Evolutionary conservation across 495 filamentous ascomycete genomes (phyloP), one percentile per base, ranked within the genome.

Genomic region (Gamarada debralockiae): DNA sequence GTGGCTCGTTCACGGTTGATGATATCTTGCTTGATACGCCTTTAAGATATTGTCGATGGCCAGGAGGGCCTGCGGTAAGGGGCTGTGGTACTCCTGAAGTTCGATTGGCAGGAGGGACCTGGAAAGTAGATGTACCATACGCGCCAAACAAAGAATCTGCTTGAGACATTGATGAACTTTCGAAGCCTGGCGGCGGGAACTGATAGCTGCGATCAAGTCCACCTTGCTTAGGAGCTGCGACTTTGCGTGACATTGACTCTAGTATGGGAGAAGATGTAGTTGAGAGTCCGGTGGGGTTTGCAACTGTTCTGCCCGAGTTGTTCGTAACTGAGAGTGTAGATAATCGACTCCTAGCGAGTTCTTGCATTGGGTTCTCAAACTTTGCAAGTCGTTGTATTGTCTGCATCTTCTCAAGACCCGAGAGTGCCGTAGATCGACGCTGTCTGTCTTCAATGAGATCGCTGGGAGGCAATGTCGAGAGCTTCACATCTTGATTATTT

Each of bases 61-160:
- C 62, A 27, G 62, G 62, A 24, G 62, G 62, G n/a, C 62, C 62
- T 14, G 62, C 62, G n/a, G 59, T 62, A 10, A 65, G 60, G 25
- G 62, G 59, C 20, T 53, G 53, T 22, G 59, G 62, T 29, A 52
- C 60, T 39, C 56, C 53, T 25, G 50, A 46, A 22, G 40, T 53
- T 37, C 14, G 31, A 21, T n/a, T 22, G 13, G 29, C 15, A 14
- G 25, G 40, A 48, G 24, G 13, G 3, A 3, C 15, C 18, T 22
- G 24, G 8, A 14, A 3, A n/a, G 37, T n/a, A 0, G 44, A 49
- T n/a, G 41, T 29, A 9, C 34, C 23, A 24, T 7, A 52, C 2
- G 43, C 44, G 25, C 43, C 27, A 33, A 41, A 52, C 7, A 59
- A 33, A 14, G 55, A 52, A 42, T 56, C 58, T 3, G 52, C 24